These are phyloP conservation scores for Ustilago trichophora DNA, from an alignment of 1,284 basidiomycete genomes.

Conservation along the genomic window DNA sequence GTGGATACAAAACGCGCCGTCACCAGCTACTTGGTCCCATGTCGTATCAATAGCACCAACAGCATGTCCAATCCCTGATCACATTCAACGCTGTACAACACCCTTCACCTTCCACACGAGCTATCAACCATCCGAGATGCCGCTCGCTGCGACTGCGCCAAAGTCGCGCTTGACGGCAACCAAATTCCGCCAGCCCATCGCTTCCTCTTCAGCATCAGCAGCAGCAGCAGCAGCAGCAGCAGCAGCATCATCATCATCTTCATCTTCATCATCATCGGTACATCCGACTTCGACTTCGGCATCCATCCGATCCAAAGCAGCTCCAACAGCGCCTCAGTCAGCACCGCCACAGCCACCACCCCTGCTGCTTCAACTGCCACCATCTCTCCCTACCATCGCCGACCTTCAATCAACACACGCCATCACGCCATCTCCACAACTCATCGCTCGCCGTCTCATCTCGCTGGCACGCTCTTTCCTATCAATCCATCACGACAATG, in stretches of 20 bases:
- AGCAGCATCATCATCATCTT: no score
- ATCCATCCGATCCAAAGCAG: constrained; percentile 6
- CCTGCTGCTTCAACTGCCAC: constrained; percentile 20
- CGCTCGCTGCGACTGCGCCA: constrained; percentile 29
- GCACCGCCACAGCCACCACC: constrained; percentile 3
- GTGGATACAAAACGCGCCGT: no score
- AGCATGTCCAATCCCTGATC: constrained; percentile 1
- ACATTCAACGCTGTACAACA: no score
- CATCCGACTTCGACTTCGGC: constrained; percentile 19
- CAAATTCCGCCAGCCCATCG: constrained; percentile 27
- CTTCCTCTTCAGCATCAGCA: no score
- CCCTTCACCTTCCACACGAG: no score
- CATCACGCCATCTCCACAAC: constrained; percentile 18
- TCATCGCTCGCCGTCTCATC: constrained; percentile 30
- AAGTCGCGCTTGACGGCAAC: constrained; percentile 27
- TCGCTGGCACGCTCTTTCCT: constrained; percentile 39
- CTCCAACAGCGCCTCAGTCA: constrained; percentile 5
- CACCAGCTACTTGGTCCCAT: no score
- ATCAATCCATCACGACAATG: constrained; percentile 6
- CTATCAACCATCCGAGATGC: constrained; percentile 16
- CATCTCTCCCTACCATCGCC: constrained; percentile 27
- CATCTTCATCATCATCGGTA: constrained; percentile 18
- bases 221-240: no score
- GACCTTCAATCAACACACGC: constrained; percentile 12
- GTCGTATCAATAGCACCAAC: no score